Evolutionary conservation across 139 green algal species (phyloP), one percentile per base, ranked within the genome.

Genomic region (Bryopsis sp.): DNA sequence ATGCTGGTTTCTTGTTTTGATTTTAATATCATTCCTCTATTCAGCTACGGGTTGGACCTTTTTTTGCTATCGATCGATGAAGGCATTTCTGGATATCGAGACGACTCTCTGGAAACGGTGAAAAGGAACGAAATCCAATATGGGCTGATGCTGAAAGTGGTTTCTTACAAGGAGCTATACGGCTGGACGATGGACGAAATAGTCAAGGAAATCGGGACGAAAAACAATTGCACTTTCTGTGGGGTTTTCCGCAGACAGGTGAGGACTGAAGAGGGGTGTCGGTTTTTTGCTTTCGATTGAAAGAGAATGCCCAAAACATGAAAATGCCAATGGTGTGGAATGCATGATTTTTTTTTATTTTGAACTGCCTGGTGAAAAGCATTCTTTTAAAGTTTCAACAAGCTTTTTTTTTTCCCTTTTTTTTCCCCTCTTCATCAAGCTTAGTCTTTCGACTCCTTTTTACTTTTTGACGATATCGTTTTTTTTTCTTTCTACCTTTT

Each of bases 161-260:
- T 97, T 32, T 96, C 89, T 0, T 98, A 98, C 70, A 87, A 92
- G 64, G 77, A 97, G 62, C 80, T 98, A 57, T 98, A 98, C 76
- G 92, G 91, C 24, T 98, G 94, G 93, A 95, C 86, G 19, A 99
- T 98, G 93, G 93, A 98, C 63, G 86, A 97, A 54, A 98, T 98
- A n/a, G 93, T 99, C 32, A 29, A 58, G 0, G 67, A 86, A 72
- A 90, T 98, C 19, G 93, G 93, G 34, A 90, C 70, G 3, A 87
- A 85, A 39, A 96, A 87, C 85, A 98, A 98, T 82, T 98, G 93
- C 85, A 98, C 93, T 22, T 98, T 98, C 72, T 98, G 93, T 69
- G 93, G 93, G 0, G 93, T 98, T 1, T 97, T 98, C 64, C 73
- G 92, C 22, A 73, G 90, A 2, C 84, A 87, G 71, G 71, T 78